A percentile compares a stretch with the other conserved stretches of the same genome.
phyloP scores from a whole-genome alignment of 352 stramenopile genomes.

The Phytophthora aleatoria region DNA sequence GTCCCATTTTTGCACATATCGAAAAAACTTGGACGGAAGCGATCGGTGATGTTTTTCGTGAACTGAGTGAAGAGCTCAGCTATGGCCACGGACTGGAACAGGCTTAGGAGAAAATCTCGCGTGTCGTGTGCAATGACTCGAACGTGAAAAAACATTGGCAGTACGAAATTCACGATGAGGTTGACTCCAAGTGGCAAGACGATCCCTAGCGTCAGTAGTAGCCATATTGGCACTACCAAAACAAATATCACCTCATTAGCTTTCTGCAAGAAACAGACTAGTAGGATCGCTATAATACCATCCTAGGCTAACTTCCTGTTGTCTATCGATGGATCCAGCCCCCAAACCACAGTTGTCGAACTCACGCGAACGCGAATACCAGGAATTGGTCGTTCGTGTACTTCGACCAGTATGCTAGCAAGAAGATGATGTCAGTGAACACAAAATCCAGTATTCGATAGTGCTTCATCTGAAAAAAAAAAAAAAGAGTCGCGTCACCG shows the following conservation, averaged over 20 bases:
- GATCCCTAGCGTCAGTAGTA: slow-evolving; percentile 38
- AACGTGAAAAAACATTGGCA: slow-evolving; percentile 49
- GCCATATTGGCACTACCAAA: slow-evolving; percentile 53
- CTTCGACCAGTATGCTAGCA: neutral
- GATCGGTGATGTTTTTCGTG: slow-evolving; percentile 68
- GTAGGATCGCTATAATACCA: neutral
- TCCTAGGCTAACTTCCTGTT: slow-evolving; percentile 9
- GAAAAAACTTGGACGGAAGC: slow-evolving; percentile 83
- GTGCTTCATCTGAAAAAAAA: neutral
- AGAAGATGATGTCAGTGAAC: neutral
- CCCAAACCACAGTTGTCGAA: neutral
- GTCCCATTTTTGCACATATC: slow-evolving; percentile 80
- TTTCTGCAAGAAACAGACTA: neutral
- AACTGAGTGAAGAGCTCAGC: slow-evolving; percentile 61
- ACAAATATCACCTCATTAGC: neutral
- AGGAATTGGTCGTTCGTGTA: neutral
- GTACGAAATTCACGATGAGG: slow-evolving; percentile 60
- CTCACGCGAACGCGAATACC: slow-evolving; percentile 1
- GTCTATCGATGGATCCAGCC: slow-evolving; percentile 9
- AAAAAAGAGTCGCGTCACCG: neutral
- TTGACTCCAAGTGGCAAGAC: slow-evolving; percentile 52
- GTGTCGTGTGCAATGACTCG: slow-evolving; percentile 70
- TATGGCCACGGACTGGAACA: slow-evolving; percentile 49
- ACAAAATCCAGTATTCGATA: neutral
- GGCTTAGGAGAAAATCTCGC: slow-evolving; percentile 73